Evolutionary conservation across 306 rosid genomes (phyloP), one percentile per base, ranked within the genome.

Genomic region (Cyclanthera cordifolia): DNA sequence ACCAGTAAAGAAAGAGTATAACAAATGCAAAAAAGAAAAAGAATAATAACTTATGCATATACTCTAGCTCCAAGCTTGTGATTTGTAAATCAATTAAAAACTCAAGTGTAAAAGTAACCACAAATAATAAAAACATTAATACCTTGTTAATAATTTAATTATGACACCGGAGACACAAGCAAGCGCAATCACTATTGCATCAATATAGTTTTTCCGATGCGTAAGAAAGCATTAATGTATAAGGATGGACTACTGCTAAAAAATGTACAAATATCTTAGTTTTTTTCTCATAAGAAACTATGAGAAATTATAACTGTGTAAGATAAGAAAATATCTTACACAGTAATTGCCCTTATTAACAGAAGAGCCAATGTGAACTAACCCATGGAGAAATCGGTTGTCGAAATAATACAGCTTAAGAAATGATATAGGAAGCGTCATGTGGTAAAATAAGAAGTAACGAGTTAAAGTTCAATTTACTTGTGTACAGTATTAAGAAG

Each of bases 401-500:
- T 59, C 46, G 16, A 32, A 16, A 59, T 16, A 17, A 59, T 59
- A 59, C 14, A 59, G 67, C 48, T 59, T 17, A 16, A 28, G 30
- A 34, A 59, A 34, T 24, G 48, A 59, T 59, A 34, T 25, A 59
- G 47, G 48, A 59, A 59, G 11, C 47, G 16, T 17, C 15, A 11
- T 34, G 15, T 17, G 46, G 47, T 52, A n/a, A 37, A 64, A 43
- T 17, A 73, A 56, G 54, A 76, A 50, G 39, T 72, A 23, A 13
- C 17, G 43, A 32, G 55, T 56, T 68, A 63, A 55, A 74, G 41
- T 47, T 27, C 67, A 37, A 28, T 52, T 71, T 81, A 90, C 96
- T 86, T 92, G 96, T 92, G 96, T 52, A 92, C 82, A 83, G 84
- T 89, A 76, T 85, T 81, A n/a, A 92, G 93, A 76, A 92, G 93